These are phyloP conservation scores for Paracamarosporium sp. DNA, from an alignment of 2,329 filamentous ascomycete species.

Conservation along the genomic window DNA sequence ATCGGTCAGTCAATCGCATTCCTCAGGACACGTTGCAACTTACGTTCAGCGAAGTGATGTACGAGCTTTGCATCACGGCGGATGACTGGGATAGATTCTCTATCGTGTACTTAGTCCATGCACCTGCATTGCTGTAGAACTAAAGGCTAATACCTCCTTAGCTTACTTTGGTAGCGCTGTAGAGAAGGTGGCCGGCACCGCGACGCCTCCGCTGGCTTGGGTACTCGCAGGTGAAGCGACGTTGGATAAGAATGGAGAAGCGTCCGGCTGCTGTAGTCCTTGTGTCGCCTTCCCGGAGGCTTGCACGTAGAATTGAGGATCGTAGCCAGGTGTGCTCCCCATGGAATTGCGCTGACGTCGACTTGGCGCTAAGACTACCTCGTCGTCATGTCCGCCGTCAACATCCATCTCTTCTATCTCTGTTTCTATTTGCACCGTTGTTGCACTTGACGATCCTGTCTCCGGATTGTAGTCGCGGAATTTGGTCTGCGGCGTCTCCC, in stretches of 20 bases:
- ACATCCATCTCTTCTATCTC: slow-evolving; percentile 22
- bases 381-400: slow-evolving; percentile 14
- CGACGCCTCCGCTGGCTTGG: not conserved
- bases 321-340: not conserved
- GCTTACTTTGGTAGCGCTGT: slow-evolving; percentile 10
- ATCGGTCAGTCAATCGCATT: too few species aligned
- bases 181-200: not conserved
- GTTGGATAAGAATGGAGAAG: slow-evolving; percentile 13
- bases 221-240: not conserved
- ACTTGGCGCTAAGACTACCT: not conserved
- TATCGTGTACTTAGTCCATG: not conserved
- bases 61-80: slow-evolving; percentile 34
- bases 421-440: not conserved
- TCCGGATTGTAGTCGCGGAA: slow-evolving; percentile 35
- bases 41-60: slow-evolving; percentile 34
- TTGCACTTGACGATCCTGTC: slow-evolving; percentile 22
- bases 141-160: not conserved
- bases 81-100: slow-evolving; percentile 16
- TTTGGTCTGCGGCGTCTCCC: slow-evolving; percentile 34
- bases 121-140: not conserved
- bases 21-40: not conserved
- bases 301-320: not conserved
- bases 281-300: slow-evolving; percentile 9
- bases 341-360: slow-evolving; percentile 12
- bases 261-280: slow-evolving; percentile 19